Percentiles rank a stretch among this genome's conserved stretches.
phyloP scores from a whole-genome alignment of 2,329 filamentous ascomycete genomes.

The Fusarium nodosum region DNA sequence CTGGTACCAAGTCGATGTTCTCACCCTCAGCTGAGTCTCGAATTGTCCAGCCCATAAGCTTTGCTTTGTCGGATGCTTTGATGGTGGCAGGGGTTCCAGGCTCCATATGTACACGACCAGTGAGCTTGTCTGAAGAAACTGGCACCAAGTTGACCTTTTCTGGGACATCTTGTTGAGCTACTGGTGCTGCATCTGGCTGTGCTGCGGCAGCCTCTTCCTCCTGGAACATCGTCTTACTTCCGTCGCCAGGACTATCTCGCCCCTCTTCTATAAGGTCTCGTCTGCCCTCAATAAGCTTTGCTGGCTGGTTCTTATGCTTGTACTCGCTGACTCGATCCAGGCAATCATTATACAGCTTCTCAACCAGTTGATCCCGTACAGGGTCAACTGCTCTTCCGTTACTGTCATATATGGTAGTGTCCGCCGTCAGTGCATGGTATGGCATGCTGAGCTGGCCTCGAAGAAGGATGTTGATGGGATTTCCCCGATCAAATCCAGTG shows the following conservation, averaged over 20 bases:
- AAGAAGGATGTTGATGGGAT: constrained; percentile 91
- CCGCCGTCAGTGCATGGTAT: constrained; percentile 84
- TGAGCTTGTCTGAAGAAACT: constrained; percentile 76
- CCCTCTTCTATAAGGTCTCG: constrained; percentile 85
- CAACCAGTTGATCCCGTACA: constrained; percentile 82
- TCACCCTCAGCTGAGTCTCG: constrained; percentile 72
- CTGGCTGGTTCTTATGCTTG: constrained; percentile 80
- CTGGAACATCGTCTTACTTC: constrained; percentile 76
- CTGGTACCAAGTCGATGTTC: constrained; percentile 78
- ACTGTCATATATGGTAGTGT: constrained; percentile 90
- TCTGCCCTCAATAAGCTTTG: constrained; percentile 84
- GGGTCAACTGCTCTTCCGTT: constrained; percentile 83
- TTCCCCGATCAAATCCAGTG: constrained; percentile 95
- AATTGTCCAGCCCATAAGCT: constrained; percentile 85
- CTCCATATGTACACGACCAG: constrained; percentile 79
- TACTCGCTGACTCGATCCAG: constrained; percentile 92
- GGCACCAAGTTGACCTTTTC: constrained; percentile 70
- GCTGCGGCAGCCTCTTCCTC: constrained; percentile 78
- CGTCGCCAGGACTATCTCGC: constrained; percentile 79
- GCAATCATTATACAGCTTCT: constrained; percentile 94
- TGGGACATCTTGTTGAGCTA: constrained; percentile 68
- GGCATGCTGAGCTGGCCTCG: constrained; percentile 89
- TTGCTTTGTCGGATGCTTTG: constrained; percentile 82
- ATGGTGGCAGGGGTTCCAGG: constrained; percentile 76
- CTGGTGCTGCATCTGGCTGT: constrained; percentile 66